Base-by-base conservation (phyloP, 2,329 filamentous ascomycete genomes). In the Colletotrichum camelliae region DNA sequence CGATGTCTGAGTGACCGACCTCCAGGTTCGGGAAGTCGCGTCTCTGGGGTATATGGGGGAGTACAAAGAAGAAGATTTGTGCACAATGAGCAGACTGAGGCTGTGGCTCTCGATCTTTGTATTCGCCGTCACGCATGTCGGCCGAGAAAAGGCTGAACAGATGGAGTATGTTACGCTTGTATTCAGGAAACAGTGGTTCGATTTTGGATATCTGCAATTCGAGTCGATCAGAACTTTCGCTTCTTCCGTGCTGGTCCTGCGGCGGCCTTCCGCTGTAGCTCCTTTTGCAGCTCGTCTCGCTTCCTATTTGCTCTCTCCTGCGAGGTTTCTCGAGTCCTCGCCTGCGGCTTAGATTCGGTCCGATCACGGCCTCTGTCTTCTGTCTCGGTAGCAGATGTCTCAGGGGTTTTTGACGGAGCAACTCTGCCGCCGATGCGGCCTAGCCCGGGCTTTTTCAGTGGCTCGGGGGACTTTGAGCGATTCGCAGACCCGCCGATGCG, bases 171-270 rank as follows among this genome's bases (percentile, higher is more conserved):
- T 43, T 27, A 24, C 35, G 24, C 21, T 29, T 35, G 27, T 13
- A 21, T 48, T 52, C 15, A 9, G 33, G 5, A 15, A 58, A 60
- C 27, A 18, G n/a, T 21, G 16, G 27, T 48, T 35, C 9, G 13
- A 55, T 21, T 33, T 39, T 65, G 29, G 48, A 39, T 33, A 55
- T 61, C 24, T 61, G 66, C 35, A 43, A 72, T 31, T 67, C 31
- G 37, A 35, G n/a, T 75, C 27, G 33, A 24, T 76, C 80, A 92
- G 76, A 91, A 91, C 67, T 86, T 89, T 58, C 90, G 84, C 82
- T 90, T 91, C 84, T 92, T 92, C 81, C 88, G 90, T 8, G 84
- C 85, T 6, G 90, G 90, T 1, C 87, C 87, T 21, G 86, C 86
- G 0, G 87, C 85, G 4, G 86, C 86, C 79, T 89, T 89, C 74